Percentiles rank a stretch among this genome's conserved stretches.
Evolutionary conservation across 306 rosid species (phyloP).

Genomic region (Crataegus laevigata): DNA sequence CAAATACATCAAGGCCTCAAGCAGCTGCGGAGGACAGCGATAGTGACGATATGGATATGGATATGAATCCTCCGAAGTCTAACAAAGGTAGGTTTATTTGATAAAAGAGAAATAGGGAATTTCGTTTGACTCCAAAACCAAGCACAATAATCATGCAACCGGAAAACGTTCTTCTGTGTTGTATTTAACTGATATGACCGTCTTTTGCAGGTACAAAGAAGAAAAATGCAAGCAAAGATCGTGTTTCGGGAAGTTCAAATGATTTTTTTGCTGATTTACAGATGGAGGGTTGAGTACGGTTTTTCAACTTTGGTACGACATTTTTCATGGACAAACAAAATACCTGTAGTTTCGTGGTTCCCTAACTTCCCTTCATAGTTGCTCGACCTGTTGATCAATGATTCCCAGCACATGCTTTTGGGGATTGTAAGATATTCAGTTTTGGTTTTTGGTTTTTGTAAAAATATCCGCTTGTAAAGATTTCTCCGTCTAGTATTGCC

Average conservation of each 20-base stretch:
- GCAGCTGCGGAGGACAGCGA: conserved; percentile 26
- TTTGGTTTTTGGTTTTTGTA: background rate
- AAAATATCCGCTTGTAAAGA: no score
- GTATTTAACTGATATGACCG: background rate
- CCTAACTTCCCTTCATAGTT: no score
- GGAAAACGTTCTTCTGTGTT: background rate
- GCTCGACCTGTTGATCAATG: background rate
- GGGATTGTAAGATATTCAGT: background rate
- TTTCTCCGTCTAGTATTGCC: background rate
- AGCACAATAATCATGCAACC: no score
- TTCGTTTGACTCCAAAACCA: background rate
- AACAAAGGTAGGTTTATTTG: conserved; percentile 28
- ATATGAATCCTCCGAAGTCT: conserved; percentile 22
- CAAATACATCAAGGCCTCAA: conserved; percentile 22
- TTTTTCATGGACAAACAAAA: background rate
- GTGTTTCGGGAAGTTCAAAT: conserved; percentile 8
- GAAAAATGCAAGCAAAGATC: conserved; percentile 32
- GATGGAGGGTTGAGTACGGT: background rate
- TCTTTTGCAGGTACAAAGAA: conserved; percentile 44
- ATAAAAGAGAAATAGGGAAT: no score
- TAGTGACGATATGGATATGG: conserved; percentile 56
- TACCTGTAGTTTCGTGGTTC: background rate
- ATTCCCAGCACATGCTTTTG: background rate
- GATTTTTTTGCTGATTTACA: conserved; percentile 56
- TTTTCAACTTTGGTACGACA: background rate